phyloP scores from a whole-genome alignment of 352 stramenopile genomes.

The Elongisporangium anandrum region DNA sequence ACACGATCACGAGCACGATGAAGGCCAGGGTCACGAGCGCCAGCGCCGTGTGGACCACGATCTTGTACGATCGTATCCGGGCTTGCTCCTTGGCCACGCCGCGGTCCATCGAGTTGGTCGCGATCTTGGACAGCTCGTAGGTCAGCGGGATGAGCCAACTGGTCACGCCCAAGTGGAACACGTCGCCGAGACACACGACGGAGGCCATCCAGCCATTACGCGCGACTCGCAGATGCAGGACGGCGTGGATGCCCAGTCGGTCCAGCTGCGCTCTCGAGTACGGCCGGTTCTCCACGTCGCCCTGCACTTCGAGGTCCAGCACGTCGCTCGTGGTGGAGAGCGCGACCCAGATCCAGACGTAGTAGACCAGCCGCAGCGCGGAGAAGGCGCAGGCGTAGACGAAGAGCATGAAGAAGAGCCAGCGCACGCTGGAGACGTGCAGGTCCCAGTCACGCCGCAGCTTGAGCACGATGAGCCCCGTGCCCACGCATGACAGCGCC shows the following conservation, averaged over 20 bases:
- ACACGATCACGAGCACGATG: background rate
- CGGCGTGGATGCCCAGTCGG: slow-evolving; percentile 42
- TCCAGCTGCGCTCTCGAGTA: slow-evolving; percentile 36
- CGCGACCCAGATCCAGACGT: slow-evolving; percentile 2
- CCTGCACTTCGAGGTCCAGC: background rate
- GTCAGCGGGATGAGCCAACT: slow-evolving; percentile 47
- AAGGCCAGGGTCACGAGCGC: background rate
- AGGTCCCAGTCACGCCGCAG: slow-evolving; percentile 27
- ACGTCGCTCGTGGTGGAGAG: background rate
- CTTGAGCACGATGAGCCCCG: slow-evolving; percentile 24
- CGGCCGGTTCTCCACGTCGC: slow-evolving; percentile 1
- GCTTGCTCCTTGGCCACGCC: slow-evolving; percentile 31
- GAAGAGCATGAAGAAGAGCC: slow-evolving; percentile 25
- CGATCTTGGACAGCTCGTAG: slow-evolving; percentile 60
- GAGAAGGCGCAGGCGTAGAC: slow-evolving; percentile 12
- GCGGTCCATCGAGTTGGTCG: slow-evolving; percentile 56
- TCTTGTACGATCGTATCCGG: slow-evolving; percentile 34
- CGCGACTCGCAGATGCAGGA: slow-evolving; percentile 22
- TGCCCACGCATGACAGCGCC: slow-evolving; percentile 17
- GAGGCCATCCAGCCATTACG: slow-evolving; percentile 20
- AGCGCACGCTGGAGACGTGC: slow-evolving; percentile 19
- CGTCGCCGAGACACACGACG: slow-evolving; percentile 39
- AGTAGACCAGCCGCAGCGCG: slow-evolving; percentile 1
- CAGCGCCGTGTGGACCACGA: background rate
- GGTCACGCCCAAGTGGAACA: slow-evolving; percentile 41